A percentile compares a stretch with the other conserved stretches of the same genome.
These are phyloP conservation scores for Metarhizium robertsii DNA, from an alignment of 2,329 filamentous ascomycete genomes.

Conservation along the genomic window DNA sequence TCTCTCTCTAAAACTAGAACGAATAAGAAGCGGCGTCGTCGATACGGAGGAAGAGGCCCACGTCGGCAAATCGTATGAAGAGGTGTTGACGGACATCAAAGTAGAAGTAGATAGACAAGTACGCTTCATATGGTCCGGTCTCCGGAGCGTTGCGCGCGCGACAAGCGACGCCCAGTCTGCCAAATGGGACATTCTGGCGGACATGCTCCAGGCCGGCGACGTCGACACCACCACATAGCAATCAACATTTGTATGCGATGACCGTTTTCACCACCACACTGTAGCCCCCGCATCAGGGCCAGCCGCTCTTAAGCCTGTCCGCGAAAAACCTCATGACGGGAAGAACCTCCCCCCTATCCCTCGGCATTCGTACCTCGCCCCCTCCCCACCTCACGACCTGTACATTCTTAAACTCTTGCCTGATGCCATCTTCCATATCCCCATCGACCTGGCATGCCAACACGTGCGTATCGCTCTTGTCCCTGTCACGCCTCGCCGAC, in stretches of 20 bases:
- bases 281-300: not conserved
- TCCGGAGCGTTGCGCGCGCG: slow-evolving; percentile 67
- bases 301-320: slow-evolving; percentile 40
- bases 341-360: slow-evolving; percentile 72
- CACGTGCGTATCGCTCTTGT: slow-evolving; percentile 54
- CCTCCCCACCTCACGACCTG: slow-evolving; percentile 61
- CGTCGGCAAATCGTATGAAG: slow-evolving; percentile 33
- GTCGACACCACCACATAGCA: slow-evolving; percentile 6
- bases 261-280: not conserved
- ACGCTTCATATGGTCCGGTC: slow-evolving; percentile 60
- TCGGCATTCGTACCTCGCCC: slow-evolving; percentile 72
- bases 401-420: slow-evolving; percentile 56
- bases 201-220: slow-evolving; percentile 56
- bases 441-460: slow-evolving; percentile 53
- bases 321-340: slow-evolving; percentile 83
- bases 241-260: not conserved
- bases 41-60: slow-evolving; percentile 10
- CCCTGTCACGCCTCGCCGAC: slow-evolving; percentile 30
- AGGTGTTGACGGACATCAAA: slow-evolving; percentile 47
- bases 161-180: slow-evolving; percentile 50
- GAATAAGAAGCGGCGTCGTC: slow-evolving; percentile 32
- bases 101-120: slow-evolving; percentile 56
- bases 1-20: slow-evolving; percentile 59
- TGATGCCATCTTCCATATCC: slow-evolving; percentile 53
- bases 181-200: slow-evolving; percentile 73